A percentile compares a stretch with the other conserved stretches of the same genome.
These are phyloP conservation scores for Dispira parvispora DNA, from an alignment of 192 early-diverging fungal species.

Conservation along the genomic window DNA sequence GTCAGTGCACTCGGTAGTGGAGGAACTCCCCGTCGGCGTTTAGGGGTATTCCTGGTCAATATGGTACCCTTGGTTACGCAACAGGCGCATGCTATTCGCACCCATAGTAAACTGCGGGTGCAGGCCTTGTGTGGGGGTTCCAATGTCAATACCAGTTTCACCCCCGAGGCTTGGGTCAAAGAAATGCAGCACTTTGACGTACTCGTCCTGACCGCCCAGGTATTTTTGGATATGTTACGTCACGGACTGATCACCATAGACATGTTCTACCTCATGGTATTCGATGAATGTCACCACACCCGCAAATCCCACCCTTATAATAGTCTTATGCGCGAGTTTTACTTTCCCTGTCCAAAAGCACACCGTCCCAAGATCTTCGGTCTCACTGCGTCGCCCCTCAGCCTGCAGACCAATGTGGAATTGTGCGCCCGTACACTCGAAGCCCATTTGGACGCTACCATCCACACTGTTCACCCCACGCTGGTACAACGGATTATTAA, in stretches of 20 bases:
- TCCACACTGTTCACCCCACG: constrained; percentile 33
- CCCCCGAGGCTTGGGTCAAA: constrained; percentile 35
- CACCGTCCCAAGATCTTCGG: constrained; percentile 70
- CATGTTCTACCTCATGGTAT: constrained; percentile 67
- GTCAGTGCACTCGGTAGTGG: too few relatives aligned
- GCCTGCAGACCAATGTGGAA: constrained; percentile 16
- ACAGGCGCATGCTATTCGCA: constrained; percentile 59
- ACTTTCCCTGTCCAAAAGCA: constrained; percentile 26
- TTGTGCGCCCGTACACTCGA: constrained; percentile 33
- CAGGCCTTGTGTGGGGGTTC: constrained; percentile 47
- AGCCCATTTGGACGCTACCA: constrained; percentile 28
- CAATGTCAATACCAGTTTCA: constrained; percentile 39
- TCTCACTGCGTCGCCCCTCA: constrained; percentile 84
- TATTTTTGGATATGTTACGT: constrained; percentile 60
- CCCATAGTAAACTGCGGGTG: constrained; percentile 46
- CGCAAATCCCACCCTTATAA: constrained; percentile 57
- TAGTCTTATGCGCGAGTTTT: constrained; percentile 71
- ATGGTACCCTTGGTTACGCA: constrained; percentile 76
- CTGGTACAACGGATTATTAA: constrained; percentile 15
- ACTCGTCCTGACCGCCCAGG: constrained; percentile 74
- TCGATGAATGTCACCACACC: constrained; percentile 92
- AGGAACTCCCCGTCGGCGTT: constrained; percentile 12
- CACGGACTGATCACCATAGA: constrained; percentile 45
- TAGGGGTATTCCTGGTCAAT: constrained; percentile 65
- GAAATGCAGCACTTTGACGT: constrained; percentile 46